These are phyloP conservation scores for Penicillium janthinellum DNA, from an alignment of 2,329 filamentous ascomycete species.

Conservation along the genomic window DNA sequence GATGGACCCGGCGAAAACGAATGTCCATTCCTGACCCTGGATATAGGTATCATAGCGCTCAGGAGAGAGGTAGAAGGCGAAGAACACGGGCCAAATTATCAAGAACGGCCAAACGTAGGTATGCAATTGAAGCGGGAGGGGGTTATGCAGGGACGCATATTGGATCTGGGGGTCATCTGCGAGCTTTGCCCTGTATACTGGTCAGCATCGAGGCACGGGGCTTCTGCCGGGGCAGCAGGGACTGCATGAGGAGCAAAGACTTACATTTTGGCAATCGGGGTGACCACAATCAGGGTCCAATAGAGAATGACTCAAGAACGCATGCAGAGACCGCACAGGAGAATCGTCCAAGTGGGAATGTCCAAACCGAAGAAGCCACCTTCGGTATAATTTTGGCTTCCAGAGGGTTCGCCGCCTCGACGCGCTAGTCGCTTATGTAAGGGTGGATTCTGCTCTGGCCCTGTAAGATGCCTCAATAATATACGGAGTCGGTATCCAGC, in stretches of 20 bases:
- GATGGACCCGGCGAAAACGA: conserved; percentile 88
- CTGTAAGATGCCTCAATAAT: neutral
- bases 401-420: conserved; percentile 27
- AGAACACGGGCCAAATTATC: conserved; percentile 88
- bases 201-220: conserved; percentile 11
- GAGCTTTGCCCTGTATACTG: conserved; percentile 67
- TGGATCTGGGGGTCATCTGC: conserved; percentile 91
- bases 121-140: conserved; percentile 77
- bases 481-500: no score
- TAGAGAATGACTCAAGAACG: conserved; percentile 24
- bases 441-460: neutral
- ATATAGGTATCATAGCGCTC: conserved; percentile 90
- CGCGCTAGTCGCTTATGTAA: conserved; percentile 26
- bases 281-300: conserved; percentile 35
- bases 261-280: conserved; percentile 37
- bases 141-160: conserved; percentile 83
- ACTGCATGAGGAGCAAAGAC: conserved; percentile 18
- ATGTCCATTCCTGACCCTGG: conserved; percentile 94
- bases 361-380: conserved; percentile 28
- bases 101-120: conserved; percentile 92
- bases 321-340: conserved; percentile 27
- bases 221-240: neutral
- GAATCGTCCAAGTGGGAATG: conserved; percentile 12
- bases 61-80: conserved; percentile 79
- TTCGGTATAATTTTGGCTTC: conserved; percentile 24